A percentile compares a stretch with the other conserved stretches of the same genome.
phyloP scores from a whole-genome alignment of 257 asterid species.

The Dorcoceras hygrometricum region DNA sequence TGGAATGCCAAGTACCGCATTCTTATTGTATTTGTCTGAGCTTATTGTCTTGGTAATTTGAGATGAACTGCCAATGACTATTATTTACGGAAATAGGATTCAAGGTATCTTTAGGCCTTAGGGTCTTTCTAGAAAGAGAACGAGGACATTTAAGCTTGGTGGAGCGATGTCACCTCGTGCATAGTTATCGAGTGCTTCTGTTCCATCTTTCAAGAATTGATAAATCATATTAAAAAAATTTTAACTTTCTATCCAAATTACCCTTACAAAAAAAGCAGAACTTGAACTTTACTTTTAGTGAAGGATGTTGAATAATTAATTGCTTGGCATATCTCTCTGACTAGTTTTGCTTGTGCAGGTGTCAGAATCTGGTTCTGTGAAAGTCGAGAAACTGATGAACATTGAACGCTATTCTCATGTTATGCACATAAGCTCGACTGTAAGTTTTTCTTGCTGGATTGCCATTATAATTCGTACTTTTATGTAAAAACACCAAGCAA shows the following conservation, averaged over 20 bases:
- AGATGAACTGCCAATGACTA: not conserved
- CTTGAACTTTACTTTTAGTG: not conserved
- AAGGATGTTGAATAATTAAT: constrained; percentile 5
- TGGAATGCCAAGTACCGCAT: not conserved
- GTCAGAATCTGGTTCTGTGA: constrained; percentile 87
- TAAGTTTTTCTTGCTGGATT: constrained; percentile 36
- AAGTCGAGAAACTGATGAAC: constrained; percentile 91
- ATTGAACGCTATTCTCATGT: constrained; percentile 98
- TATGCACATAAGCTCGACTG: constrained; percentile 99
- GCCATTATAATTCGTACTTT: constrained; percentile 15
- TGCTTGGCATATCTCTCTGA: constrained; percentile 10
- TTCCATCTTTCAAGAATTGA: not conserved
- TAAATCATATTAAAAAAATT: too few relatives aligned
- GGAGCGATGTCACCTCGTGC: not conserved
- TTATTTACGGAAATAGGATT: not conserved
- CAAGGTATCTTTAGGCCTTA: not conserved
- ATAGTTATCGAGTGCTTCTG: not conserved
- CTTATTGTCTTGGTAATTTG: not conserved
- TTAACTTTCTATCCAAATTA: not conserved
- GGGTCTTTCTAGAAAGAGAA: constrained; percentile 6
- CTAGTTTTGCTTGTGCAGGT: constrained; percentile 53
- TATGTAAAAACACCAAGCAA: not conserved
- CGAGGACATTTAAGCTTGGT: constrained; percentile 3
- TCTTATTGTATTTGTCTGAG: not conserved
- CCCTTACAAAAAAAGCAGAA: not conserved